Evolutionary conservation across 2,329 filamentous ascomycete genomes (phyloP), one percentile per base, ranked within the genome.

Genomic region (Microsporum canis): DNA sequence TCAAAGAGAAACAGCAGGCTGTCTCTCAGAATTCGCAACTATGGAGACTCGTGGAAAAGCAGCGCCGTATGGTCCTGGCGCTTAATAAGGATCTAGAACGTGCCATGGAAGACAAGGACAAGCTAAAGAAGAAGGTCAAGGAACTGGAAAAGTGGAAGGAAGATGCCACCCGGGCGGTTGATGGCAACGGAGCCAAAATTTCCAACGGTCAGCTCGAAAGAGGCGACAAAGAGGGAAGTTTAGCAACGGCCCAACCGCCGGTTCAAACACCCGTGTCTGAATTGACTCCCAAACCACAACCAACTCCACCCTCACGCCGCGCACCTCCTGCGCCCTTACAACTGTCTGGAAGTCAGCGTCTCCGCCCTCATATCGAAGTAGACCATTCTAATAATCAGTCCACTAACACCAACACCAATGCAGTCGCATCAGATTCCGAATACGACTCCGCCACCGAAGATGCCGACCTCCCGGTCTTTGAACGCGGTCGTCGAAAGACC

Each of bases 11-110:
- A 73, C 85, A 92, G 65, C 88, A 89, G 57, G 88, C 91, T 60
- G 84, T 89, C 3, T 87, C 89, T 66, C 94, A 97, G 71, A 97
- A 97, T 71, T 80, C 86, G 17, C 92, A 99, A 72, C 77, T 99
- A 68, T 99, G 94, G 94, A 87, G 91, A 58, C 77, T 99, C 55
- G 91, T 99, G 57, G 92, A 97, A 73, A 97, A 99, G 77, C 94
- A 99, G 74, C 83, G 92, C 64, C 85, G 90, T 14, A 91, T 99
- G 85, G 91, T 99, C 60, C 75, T 96, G 23, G 92, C 91, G 5
- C 80, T 99, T 64, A 96, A 97, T 71, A 95, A 94, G 73, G 94
- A 99, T 71, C 78, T 99, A 10, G 92, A 97, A 73, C 84, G 89
- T 59, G 86, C 91, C 0, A 75, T 96, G 65, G 95, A 95, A 71